A percentile compares a stretch with the other conserved stretches of the same genome.
Conservation (phyloP, 2,329 filamentous ascomycete genomes). For the Lachnellula subtilissima region DNA sequence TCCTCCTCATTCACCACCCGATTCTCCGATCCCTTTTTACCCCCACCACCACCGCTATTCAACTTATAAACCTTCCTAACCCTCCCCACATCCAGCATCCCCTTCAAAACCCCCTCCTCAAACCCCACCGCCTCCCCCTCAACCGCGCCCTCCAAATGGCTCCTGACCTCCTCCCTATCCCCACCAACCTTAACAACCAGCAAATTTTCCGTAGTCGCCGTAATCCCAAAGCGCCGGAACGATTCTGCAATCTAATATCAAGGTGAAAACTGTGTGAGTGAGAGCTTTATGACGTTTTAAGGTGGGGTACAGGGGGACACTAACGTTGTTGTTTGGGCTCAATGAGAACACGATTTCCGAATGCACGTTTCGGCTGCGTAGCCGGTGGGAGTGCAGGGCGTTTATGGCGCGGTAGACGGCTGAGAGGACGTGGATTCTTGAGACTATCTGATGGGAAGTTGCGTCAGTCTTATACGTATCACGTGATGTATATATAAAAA, state of each 20-base stretch:
- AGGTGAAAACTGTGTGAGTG: conserved; percentile 8
- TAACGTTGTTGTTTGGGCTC: conserved; percentile 50
- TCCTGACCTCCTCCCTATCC: conserved; percentile 36
- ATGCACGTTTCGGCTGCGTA: conserved; percentile 49
- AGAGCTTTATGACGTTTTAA: not conserved
- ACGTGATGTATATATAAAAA: conserved; percentile 7
- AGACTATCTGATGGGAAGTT: conserved; percentile 38
- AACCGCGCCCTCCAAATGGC: conserved; percentile 58
- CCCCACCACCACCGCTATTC: conserved; percentile 43
- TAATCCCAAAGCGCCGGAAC: conserved; percentile 82
- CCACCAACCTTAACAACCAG: conserved; percentile 73
- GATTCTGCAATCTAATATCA: conserved; percentile 73
- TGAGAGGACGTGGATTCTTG: conserved; percentile 42
- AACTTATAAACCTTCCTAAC: conserved; percentile 87
- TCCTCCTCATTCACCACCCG: conserved; percentile 33
- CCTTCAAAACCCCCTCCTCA: conserved; percentile 56
- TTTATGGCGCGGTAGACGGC: conserved; percentile 48
- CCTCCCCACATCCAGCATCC: conserved; percentile 59
- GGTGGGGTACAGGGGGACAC: conserved; percentile 4
- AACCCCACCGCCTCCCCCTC: conserved; percentile 56
- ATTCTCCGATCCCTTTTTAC: conserved; percentile 1
- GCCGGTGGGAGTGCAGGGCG: conserved; percentile 36
- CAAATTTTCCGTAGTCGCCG: conserved; percentile 64
- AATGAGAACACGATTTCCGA: conserved; percentile 53
- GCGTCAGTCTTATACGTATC: conserved; percentile 3